phyloP scores from a whole-genome alignment of 2,329 filamentous ascomycete genomes.

The Diaporthe helianthi region DNA sequence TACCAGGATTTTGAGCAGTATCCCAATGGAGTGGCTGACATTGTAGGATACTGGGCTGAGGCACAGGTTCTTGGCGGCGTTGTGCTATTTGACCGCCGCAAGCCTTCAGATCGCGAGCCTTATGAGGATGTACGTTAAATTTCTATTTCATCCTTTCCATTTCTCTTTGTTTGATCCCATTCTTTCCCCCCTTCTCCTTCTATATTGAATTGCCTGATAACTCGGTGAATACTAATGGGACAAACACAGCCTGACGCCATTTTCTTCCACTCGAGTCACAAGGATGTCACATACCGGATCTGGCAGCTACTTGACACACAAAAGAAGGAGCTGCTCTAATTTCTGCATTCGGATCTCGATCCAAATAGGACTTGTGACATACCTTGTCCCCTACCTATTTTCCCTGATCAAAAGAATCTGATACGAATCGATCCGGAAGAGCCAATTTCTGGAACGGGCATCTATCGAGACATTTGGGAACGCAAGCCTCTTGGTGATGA shows the following conservation, averaged over 20 bases:
- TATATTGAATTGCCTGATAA: background rate
- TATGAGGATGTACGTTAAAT: background rate
- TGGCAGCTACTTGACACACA: constrained; percentile 39
- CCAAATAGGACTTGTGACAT: background rate
- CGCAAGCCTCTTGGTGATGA: constrained; percentile 32
- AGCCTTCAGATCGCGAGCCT: background rate
- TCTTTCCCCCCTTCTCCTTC: background rate
- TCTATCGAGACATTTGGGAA: constrained; percentile 43
- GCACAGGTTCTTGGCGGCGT: constrained; percentile 41
- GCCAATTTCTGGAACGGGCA: constrained; percentile 36
- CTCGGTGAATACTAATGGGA: background rate
- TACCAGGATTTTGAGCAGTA: constrained; percentile 43
- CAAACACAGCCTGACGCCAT: constrained; percentile 20
- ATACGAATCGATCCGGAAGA: constrained; percentile 41
- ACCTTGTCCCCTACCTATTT: constrained; percentile 36
- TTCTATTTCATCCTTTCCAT: background rate
- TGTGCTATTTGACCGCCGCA: constrained; percentile 36
- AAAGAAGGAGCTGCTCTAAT: constrained; percentile 37
- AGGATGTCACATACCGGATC: constrained; percentile 37
- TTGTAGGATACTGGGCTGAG: constrained; percentile 43
- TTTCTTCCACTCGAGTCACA: constrained; percentile 38
- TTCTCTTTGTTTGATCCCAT: background rate
- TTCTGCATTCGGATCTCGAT: constrained; percentile 33
- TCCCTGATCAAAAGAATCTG: constrained; percentile 35
- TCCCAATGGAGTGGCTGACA: constrained; percentile 40